Evolutionary conservation across 352 stramenopile genomes (phyloP).

Genomic region (Pythium plurisporium): DNA sequence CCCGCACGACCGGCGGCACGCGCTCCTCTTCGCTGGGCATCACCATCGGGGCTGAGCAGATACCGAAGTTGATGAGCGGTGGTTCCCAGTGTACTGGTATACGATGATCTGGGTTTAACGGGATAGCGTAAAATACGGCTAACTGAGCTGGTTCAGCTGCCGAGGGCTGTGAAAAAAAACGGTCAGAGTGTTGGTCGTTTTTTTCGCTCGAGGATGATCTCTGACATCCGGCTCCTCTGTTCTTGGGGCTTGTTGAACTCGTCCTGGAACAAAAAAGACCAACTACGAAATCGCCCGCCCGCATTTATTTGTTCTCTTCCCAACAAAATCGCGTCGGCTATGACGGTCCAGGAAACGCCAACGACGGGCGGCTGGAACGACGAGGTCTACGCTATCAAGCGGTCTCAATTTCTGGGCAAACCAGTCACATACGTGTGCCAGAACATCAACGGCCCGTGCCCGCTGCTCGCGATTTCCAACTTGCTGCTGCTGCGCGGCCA

Average conservation of each 20-base stretch:
- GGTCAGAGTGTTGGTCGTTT: conserved; percentile 20
- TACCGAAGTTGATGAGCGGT: background rate
- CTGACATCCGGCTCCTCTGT: conserved; percentile 10
- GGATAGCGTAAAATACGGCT: conserved; percentile 1
- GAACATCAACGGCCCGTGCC: conserved; percentile 98
- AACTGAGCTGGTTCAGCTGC: background rate
- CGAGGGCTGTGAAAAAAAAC: conserved; percentile 6
- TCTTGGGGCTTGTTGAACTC: conserved; percentile 17
- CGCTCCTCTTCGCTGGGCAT: conserved; percentile 25
- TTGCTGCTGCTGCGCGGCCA: conserved; percentile 91
- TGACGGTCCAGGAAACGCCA: no score
- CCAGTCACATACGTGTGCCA: conserved; percentile 91
- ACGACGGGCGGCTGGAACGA: background rate
- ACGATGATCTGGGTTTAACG: background rate
- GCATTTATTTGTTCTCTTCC: no score
- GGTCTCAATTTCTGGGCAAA: conserved; percentile 72
- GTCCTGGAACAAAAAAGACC: background rate
- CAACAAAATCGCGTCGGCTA: no score
- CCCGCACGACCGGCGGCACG: conserved; percentile 38
- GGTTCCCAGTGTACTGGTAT: conserved; percentile 4
- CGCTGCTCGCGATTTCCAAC: conserved; percentile 95
- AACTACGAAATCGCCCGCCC: no score
- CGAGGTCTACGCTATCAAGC: conserved; percentile 79
- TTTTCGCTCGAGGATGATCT: conserved; percentile 17
- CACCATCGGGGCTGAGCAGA: background rate